These are phyloP conservation scores for Rhizopogon sp. DNA, from an alignment of 768 basidiomycete genomes.

Conservation along the genomic window DNA sequence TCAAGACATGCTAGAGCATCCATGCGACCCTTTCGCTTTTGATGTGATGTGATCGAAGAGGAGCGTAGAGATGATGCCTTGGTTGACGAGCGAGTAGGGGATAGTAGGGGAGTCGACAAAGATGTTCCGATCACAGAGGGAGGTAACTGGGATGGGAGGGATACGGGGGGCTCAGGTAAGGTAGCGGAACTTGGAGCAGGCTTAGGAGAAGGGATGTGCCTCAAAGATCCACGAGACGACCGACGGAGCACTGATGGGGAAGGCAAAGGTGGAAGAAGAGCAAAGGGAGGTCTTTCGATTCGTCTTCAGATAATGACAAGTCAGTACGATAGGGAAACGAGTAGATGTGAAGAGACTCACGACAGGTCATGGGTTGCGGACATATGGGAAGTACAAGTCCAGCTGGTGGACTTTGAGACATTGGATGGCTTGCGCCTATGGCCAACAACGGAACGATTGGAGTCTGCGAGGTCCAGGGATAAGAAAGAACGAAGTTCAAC, in stretches of 20 bases:
- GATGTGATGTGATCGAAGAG: conserved; percentile 41
- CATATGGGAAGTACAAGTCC: conserved; percentile 16
- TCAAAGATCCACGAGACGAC: conserved; percentile 37
- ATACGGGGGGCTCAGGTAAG: conserved; percentile 34
- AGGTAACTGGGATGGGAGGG: neutral
- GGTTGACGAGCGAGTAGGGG: conserved; percentile 10
- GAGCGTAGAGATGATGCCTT: conserved; percentile 16
- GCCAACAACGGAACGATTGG: conserved; percentile 35
- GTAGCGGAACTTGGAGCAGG: conserved; percentile 47
- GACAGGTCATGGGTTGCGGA: conserved; percentile 9
- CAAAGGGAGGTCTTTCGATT: conserved; percentile 17
- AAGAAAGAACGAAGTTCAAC: conserved; percentile 54
- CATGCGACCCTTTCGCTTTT: conserved; percentile 44
- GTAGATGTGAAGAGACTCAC: conserved; percentile 10
- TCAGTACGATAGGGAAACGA: neutral
- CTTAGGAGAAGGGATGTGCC: conserved; percentile 54
- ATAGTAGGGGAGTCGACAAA: conserved; percentile 13
- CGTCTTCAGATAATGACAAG: conserved; percentile 13
- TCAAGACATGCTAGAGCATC: conserved; percentile 64
- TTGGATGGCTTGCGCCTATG: conserved; percentile 29
- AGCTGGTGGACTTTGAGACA: conserved; percentile 25
- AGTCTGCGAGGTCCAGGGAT: conserved; percentile 63
- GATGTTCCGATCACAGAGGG: conserved; percentile 13
- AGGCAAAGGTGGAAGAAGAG: conserved; percentile 8
- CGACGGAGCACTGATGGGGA: conserved; percentile 17